Evolutionary conservation across 495 filamentous ascomycete genomes (phyloP), one percentile per base, ranked within the genome.

Genomic region (Neurospora sp.): DNA sequence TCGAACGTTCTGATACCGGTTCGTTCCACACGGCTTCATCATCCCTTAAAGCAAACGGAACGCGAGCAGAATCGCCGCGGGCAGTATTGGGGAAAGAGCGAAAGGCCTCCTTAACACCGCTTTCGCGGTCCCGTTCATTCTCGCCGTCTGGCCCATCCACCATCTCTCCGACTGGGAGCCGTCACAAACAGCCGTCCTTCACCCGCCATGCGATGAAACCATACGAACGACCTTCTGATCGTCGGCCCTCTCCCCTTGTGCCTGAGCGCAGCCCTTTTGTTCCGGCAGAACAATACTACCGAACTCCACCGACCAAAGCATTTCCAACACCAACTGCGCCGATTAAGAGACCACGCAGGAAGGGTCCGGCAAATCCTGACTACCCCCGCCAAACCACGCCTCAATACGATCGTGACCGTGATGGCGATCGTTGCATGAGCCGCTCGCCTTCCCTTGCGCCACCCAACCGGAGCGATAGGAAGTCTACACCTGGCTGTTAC

Each of bases 401-500:
- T 1, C 23, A 35, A n/a, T n/a, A n/a, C n/a, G n/a, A n/a, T n/a
- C n/a, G n/a, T n/a, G n/a, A n/a, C n/a, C n/a, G n/a, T n/a, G n/a
- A n/a, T n/a, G n/a, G n/a, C n/a, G 27, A 54, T 23, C 46, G 46
- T 10, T 82, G 81, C 37, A 78, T 81, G 74, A 77, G 79, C 70
- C 79, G 79, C 20, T 79, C 78, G 37, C 78, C 79, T 5, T 79
- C 81, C 2, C 73, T 79, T 8, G 75, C 76, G 11, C 75, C 78
- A 8, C 72, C 27, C 5, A 62, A 69, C 16, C 71, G 73, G n/a
- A 27, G 46, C 23, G 77, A 78, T 48, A 79, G 85, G 37, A 79
- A 79, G 6, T 82, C 81, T 4, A 88, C 87, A 0, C 86, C 85
- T 3, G 84, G 83, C 69, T 87, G 82, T 66, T 86, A 85, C 69